Evolutionary conservation across 805 yeast species (phyloP).

Genomic region (Pichia phayaonensis): DNA sequence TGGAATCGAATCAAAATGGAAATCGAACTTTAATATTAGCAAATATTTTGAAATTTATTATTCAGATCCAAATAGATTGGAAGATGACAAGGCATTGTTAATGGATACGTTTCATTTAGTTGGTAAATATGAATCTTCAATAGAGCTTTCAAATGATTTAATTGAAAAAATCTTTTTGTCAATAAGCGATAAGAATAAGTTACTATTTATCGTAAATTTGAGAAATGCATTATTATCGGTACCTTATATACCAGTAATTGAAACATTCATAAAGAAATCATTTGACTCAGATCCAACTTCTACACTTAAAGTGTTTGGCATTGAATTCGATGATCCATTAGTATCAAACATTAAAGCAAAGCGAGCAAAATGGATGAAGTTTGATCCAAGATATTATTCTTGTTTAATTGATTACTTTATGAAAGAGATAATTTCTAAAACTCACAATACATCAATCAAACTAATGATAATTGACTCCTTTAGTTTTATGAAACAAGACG

Average conservation of each 20-base stretch:
- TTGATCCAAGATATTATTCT: conserved; percentile 5
- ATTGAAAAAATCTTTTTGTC: background rate
- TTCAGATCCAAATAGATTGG: background rate
- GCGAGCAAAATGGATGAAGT: conserved; percentile 4
- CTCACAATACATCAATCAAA: background rate
- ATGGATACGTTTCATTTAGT: background rate
- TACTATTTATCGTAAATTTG: background rate
- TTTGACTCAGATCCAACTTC: background rate
- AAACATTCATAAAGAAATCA: background rate
- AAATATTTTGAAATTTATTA: background rate
- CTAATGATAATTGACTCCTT: conserved; percentile 3
- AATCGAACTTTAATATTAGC: background rate
- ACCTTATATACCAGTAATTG: conserved; percentile 2
- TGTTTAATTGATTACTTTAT: conserved; percentile 2
- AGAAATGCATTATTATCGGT: background rate
- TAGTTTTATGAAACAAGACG: background rate
- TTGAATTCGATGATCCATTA: background rate
- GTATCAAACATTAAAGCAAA: background rate
- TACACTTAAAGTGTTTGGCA: background rate
- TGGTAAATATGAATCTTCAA: background rate
- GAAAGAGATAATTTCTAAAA: conserved; percentile 1
- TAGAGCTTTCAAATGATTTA: background rate
- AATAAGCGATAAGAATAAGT: background rate
- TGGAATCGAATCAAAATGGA: background rate
- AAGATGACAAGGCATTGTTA: background rate